A percentile compares a stretch with the other conserved stretches of the same genome.
phyloP scores from a whole-genome alignment of 2,329 filamentous ascomycete species.

The Aspergillus awamori region DNA sequence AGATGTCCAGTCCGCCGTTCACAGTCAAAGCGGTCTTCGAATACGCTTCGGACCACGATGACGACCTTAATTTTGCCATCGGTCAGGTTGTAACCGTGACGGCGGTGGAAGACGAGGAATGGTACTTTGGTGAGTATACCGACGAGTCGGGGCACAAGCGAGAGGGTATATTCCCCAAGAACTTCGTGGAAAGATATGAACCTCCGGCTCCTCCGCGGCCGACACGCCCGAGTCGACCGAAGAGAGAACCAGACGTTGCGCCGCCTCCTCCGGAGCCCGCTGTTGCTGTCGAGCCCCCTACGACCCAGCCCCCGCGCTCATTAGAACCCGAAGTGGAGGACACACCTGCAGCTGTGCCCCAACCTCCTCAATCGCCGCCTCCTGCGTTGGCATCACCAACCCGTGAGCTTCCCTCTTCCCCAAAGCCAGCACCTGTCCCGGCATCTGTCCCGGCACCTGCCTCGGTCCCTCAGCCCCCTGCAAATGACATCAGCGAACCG shows the following conservation, averaged over 20 bases:
- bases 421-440: slow-evolving; percentile 28
- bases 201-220: slow-evolving; percentile 87
- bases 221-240: slow-evolving; percentile 67
- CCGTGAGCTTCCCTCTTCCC: slow-evolving; percentile 30
- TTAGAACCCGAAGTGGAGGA: slow-evolving; percentile 38
- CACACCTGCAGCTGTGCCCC: slow-evolving; percentile 29
- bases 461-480: slow-evolving; percentile 35
- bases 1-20: slow-evolving; percentile 74
- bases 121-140: slow-evolving; percentile 87
- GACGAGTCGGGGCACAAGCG: slow-evolving; percentile 73
- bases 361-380: slow-evolving; percentile 28
- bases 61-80: slow-evolving; percentile 83
- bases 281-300: slow-evolving; percentile 30
- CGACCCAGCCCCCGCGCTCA: slow-evolving; percentile 34
- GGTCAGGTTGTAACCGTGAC: slow-evolving; percentile 94
- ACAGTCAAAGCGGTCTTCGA: slow-evolving; percentile 96
- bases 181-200: slow-evolving; percentile 97
- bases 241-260: slow-evolving; percentile 59
- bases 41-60: slow-evolving; percentile 88
- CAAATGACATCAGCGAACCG: slow-evolving; percentile 38
- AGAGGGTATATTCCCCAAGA: slow-evolving; percentile 89
- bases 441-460: slow-evolving; percentile 33
- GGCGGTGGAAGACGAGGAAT: slow-evolving; percentile 88
- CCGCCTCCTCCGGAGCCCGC: slow-evolving; percentile 40
- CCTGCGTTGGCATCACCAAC: slow-evolving; percentile 28